Conservation (phyloP, 768 basidiomycete genomes). For the Daedaleopsis nitida region DNA sequence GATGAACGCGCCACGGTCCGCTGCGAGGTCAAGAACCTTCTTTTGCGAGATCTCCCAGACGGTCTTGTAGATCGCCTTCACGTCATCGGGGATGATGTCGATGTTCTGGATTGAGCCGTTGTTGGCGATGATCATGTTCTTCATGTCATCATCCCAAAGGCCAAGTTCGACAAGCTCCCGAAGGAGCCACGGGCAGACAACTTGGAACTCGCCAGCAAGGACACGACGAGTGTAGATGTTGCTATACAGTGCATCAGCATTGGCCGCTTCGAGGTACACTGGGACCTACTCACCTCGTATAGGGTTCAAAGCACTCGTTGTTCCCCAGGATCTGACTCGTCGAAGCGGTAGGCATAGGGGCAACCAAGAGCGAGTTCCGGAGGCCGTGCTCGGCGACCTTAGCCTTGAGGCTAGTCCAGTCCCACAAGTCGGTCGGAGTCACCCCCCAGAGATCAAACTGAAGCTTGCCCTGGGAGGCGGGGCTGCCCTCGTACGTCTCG, state of each 20-base stretch:
- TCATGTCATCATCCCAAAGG: conserved; percentile 98
- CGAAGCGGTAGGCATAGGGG: conserved; percentile 99
- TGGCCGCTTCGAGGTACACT: not conserved
- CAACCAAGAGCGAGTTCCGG: conserved; percentile 85
- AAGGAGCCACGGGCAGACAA: conserved; percentile 99
- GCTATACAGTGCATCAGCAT: conserved; percentile 40
- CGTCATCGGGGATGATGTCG: conserved; percentile 81
- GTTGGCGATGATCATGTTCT: conserved; percentile 98
- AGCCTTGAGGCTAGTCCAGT: conserved; percentile 87
- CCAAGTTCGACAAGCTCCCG: conserved; percentile 94
- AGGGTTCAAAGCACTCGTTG: conserved; percentile 99
- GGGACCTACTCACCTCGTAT: conserved; percentile 69
- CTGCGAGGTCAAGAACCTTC: conserved; percentile 96
- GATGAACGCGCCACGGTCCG: conserved; percentile 98
- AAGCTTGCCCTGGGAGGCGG: conserved; percentile 83
- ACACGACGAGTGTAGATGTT: conserved; percentile 99
- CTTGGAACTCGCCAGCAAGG: conserved; percentile 99
- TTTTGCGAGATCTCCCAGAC: conserved; percentile 99
- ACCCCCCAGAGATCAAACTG: conserved; percentile 97
- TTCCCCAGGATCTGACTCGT: conserved; percentile 97
- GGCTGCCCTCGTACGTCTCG: conserved; percentile 88
- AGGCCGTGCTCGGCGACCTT: conserved; percentile 82
- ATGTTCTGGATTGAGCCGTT: conserved; percentile 90
- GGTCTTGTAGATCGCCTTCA: conserved; percentile 99
- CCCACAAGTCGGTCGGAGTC: conserved; percentile 87